These are phyloP conservation scores for Grammothele lineata DNA, from an alignment of 768 basidiomycete genomes.

Conservation along the genomic window DNA sequence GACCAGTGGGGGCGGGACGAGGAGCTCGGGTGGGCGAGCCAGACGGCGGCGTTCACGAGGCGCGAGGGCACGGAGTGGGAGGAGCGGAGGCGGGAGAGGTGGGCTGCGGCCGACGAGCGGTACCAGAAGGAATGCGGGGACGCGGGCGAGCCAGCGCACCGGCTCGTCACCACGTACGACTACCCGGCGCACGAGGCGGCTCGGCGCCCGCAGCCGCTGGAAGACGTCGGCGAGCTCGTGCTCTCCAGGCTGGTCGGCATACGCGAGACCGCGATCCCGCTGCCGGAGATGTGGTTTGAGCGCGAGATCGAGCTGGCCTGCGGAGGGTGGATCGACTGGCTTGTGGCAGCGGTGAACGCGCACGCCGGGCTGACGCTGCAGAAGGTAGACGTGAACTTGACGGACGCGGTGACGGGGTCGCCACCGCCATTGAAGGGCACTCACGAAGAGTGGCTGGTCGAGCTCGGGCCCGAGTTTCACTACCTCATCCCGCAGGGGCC, in stretches of 20 bases:
- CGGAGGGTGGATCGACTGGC: constrained; percentile 58
- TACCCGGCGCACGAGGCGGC: constrained; percentile 50
- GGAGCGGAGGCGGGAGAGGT: constrained; percentile 24
- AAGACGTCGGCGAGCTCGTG: constrained; percentile 47
- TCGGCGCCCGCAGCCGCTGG: constrained; percentile 35
- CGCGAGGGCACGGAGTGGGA: constrained; percentile 32
- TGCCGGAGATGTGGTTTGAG: constrained; percentile 41
- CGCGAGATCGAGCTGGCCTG: constrained; percentile 45
- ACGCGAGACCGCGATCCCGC: constrained; percentile 42
- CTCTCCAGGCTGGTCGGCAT: constrained; percentile 51
- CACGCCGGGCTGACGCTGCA: constrained; percentile 22
- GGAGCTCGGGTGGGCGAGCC: constrained; percentile 59
- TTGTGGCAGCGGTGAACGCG: constrained; percentile 44
- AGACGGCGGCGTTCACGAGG: constrained; percentile 60
- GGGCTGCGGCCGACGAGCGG: constrained; percentile 22
- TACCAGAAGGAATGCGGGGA: not conserved
- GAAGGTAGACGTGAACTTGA: not conserved
- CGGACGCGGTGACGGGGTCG: too few relatives aligned
- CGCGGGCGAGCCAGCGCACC: constrained; percentile 31
- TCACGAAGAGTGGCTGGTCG: constrained; percentile 28
- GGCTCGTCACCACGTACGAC: constrained; percentile 41
- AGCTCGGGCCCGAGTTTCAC: constrained; percentile 22
- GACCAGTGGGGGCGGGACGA: constrained; percentile 75
- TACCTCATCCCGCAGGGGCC: constrained; percentile 8
- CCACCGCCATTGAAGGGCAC: constrained; percentile 17